Evolutionary conservation across 73 alveolate species (phyloP), one percentile per base, ranked within the genome.

Genomic region (Effrenium voratum): DNA sequence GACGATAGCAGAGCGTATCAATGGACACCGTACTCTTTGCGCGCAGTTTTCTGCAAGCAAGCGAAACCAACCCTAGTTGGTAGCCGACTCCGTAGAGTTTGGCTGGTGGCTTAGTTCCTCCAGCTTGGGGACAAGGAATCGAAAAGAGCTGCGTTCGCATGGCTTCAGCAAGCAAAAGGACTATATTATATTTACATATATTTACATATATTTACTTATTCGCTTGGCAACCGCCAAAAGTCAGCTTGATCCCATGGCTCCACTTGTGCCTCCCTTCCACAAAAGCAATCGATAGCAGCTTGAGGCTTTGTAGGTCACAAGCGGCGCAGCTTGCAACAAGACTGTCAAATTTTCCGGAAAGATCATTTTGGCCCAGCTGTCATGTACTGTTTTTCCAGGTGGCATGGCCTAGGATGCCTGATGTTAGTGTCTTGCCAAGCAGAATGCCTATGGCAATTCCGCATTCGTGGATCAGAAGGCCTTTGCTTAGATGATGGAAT

Each of bases 401-500:
- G 77, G 3, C 19, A 30, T 40, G 77, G 10, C 72, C 30, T n/a
- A 59, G 73, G n/a, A 26, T 44, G 82, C 49, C 82, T n/a, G n/a
- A n/a, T n/a, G n/a, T n/a, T n/a, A n/a, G n/a, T n/a, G n/a, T n/a
- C n/a, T n/a, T n/a, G n/a, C n/a, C n/a, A n/a, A n/a, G 38, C 34
- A 32, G 77, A 66, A 72, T 72, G 82, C 82, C 47, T 32, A 72
- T 36, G 82, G 82, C 82, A 72, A 36, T n/a, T n/a, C 45, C 24
- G 30, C 32, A 28, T 12, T 72, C 49, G 82, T 72, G 30, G 28
- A 34, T 72, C 82, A 34, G 50, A 32, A 8, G 32, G 82, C 38
- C 82, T 72, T 4, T 72, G 82, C 49, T 15, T 72, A 47, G 82
- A 72, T n/a, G 82, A 72, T 36, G 82, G 82, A 12, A 72, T 72